These are phyloP conservation scores for Nemophila menziesii DNA, from an alignment of 257 asterid genomes.

Conservation along the genomic window DNA sequence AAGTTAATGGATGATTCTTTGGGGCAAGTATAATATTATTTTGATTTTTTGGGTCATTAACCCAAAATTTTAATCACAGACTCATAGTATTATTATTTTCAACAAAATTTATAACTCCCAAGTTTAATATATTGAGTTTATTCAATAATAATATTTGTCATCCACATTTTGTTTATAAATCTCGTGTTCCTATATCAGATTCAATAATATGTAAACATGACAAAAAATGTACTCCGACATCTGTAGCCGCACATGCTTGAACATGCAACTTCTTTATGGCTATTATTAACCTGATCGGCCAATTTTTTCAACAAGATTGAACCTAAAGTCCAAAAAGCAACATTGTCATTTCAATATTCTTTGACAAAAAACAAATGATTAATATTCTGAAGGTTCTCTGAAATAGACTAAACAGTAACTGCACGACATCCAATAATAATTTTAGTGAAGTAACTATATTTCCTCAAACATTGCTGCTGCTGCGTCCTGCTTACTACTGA, in stretches of 20 bases:
- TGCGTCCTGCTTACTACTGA: background rate
- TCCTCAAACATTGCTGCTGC: background rate
- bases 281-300: background rate
- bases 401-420: background rate
- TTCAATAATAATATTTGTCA: too few species aligned
- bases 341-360: background rate
- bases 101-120: too few species aligned
- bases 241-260: slow-evolving; percentile 22
- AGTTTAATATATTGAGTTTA: too few species aligned
- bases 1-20: too few species aligned
- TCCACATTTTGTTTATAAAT: too few species aligned
- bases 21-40: too few species aligned
- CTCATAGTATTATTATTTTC: too few species aligned
- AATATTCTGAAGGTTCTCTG: background rate
- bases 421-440: background rate
- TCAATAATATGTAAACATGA: slow-evolving; percentile 5
- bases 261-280: slow-evolving; percentile 15
- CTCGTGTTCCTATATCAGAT: slow-evolving; percentile 1
- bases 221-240: slow-evolving; percentile 5
- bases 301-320: background rate
- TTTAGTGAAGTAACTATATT: background rate
- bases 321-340: background rate
- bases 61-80: too few species aligned
- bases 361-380: background rate
- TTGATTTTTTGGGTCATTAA: too few species aligned